Conservation (phyloP, 2,329 filamentous ascomycete genomes). For the Aspergillus glaucus region DNA sequence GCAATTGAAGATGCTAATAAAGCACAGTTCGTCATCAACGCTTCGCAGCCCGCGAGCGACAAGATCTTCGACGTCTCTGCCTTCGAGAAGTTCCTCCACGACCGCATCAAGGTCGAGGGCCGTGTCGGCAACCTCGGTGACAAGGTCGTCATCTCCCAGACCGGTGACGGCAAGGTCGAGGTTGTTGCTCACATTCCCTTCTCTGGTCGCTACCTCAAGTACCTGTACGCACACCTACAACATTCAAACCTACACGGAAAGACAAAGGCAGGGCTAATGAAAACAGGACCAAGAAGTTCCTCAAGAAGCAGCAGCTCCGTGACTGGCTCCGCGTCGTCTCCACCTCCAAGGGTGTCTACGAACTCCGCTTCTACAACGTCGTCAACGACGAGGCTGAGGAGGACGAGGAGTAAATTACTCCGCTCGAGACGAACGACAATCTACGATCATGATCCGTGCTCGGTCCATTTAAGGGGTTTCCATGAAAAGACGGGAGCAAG, state of each 20-base stretch:
- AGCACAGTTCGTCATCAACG: conserved; percentile 97
- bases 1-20: background rate
- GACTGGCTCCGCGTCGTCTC: conserved; percentile 99
- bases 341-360: conserved; percentile 96
- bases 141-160: conserved; percentile 79
- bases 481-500: conserved; percentile 2
- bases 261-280: background rate
- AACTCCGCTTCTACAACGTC: conserved; percentile 99
- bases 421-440: background rate
- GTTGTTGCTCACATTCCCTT: conserved; percentile 96
- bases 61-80: conserved; percentile 99
- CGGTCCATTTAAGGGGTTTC: conserved; percentile 7
- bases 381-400: conserved; percentile 97
- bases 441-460: background rate
- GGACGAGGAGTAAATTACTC: conserved; percentile 81
- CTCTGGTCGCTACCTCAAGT: conserved; percentile 99
- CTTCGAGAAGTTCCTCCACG: conserved; percentile 99
- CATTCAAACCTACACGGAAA: background rate
- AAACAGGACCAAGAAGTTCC: conserved; percentile 96
- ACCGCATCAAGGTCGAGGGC: conserved; percentile 99
- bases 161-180: conserved; percentile 96
- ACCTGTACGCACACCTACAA: conserved; percentile 70
- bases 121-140: conserved; percentile 98
- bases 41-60: conserved; percentile 94
- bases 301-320: conserved; percentile 99